Percentiles rank a stretch among this genome's conserved stretches.
Conservation (phyloP, 2,329 filamentous ascomycete species). For the Nemania abortiva region DNA sequence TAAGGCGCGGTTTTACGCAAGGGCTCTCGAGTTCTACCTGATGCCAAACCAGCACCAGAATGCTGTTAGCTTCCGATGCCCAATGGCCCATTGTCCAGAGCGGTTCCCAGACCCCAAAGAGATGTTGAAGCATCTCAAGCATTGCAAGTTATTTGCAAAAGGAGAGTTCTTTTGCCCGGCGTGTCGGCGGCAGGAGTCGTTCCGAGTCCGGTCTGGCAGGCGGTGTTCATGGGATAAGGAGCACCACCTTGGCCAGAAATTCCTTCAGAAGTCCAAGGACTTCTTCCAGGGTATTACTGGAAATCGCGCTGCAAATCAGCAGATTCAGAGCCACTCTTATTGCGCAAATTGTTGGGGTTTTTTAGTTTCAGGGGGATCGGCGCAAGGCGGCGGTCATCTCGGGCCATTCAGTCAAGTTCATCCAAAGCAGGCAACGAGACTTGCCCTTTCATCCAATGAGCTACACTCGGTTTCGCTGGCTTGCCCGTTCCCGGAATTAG, state of each 20-base stretch:
- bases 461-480: no score
- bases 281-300: constrained; percentile 5
- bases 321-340: neutral
- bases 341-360: neutral
- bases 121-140: constrained; percentile 43
- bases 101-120: constrained; percentile 26
- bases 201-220: constrained; percentile 28
- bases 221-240: constrained; percentile 40
- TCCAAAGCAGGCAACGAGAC: no score
- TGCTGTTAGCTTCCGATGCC: constrained; percentile 32
- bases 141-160: constrained; percentile 33
- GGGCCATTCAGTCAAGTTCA: neutral
- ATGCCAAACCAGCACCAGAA: constrained; percentile 24
- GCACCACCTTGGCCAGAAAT: constrained; percentile 13
- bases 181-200: constrained; percentile 30
- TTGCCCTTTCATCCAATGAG: no score
- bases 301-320: neutral
- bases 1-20: constrained; percentile 37
- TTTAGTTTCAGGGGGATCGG: neutral
- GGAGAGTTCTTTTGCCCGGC: constrained; percentile 38
- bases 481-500: no score
- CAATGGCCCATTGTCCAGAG: constrained; percentile 33
- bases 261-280: constrained; percentile 12
- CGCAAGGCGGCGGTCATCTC: neutral
- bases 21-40: constrained; percentile 38